Evolutionary conservation across 2,329 filamentous ascomycete species (phyloP), one percentile per base, ranked within the genome.

Genomic region (Xylariaceae sp.): DNA sequence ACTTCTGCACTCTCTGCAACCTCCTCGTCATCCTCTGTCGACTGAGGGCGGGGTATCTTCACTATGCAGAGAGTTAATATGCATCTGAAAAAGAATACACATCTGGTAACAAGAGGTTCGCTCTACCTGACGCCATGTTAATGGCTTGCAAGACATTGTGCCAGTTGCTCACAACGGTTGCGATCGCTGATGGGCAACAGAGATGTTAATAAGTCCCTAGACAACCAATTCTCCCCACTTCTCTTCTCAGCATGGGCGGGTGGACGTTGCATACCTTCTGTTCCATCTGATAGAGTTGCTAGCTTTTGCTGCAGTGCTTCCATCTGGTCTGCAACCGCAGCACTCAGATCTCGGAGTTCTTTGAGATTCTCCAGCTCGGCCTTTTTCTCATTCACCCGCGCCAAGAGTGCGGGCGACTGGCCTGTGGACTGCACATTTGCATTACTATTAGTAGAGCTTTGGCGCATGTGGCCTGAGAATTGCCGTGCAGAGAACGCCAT

Each of bases 141-240:
- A 94, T 89, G 29, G 85, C 85, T 49, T 83, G 74, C 44, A 94
- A 71, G 48, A 94, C 86, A 53, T 87, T 89, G 61, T 89, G 83
- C 87, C 87, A 94, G 60, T 92, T 94, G 37, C 82, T 77, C 59
- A 94, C 70, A 15, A 94, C 86, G n/a, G 82, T 76, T 27, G 87
- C 86, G 54, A 94, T 87, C 44, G 84, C 85, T 88, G 59, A 38
- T 37, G 28, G 32, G 47, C 50, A n/a, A n/a, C n/a, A n/a, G n/a
- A n/a, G n/a, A n/a, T 24, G 11, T 24, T 24, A 24, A 24, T 26
- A 36, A 39, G 43, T 28, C 39, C 43, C 53, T 44, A 46, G 46
- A 43, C 9, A 34, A 24, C 13, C n/a, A n/a, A n/a, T n/a, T n/a
- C n/a, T n/a, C n/a, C n/a, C n/a, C n/a, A n/a, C n/a, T n/a, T n/a